Percentiles rank a stretch among this genome's conserved stretches.
These are phyloP conservation scores for Dactylellina sp. DNA, from an alignment of 2,329 filamentous ascomycete species.

Conservation along the genomic window DNA sequence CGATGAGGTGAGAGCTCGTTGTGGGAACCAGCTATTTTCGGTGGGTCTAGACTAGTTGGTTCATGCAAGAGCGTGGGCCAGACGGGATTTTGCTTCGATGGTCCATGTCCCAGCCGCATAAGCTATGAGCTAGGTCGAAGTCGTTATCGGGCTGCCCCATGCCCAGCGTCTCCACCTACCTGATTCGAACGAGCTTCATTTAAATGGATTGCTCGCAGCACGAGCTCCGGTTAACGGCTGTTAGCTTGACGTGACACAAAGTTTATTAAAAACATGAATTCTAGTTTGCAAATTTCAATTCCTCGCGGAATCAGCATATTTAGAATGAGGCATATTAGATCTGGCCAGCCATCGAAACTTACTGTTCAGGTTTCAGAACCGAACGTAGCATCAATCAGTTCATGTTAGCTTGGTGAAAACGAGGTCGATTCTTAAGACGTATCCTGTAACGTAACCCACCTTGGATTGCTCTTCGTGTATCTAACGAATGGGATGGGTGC, in stretches of 20 bases:
- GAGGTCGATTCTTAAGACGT: no score
- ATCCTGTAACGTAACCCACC: no score
- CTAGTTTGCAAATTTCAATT: conserved; percentile 17
- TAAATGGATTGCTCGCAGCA: neutral
- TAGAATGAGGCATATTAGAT: no score
- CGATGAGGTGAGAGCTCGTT: neutral
- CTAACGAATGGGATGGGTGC: no score
- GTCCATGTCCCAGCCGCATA: neutral
- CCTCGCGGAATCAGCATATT: conserved; percentile 29
- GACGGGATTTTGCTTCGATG: conserved; percentile 5
- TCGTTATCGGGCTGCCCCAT: conserved; percentile 4
- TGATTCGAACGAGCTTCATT: neutral
- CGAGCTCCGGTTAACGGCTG: conserved; percentile 5
- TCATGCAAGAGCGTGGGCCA: neutral
- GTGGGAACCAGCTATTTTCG: neutral
- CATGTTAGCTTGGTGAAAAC: neutral
- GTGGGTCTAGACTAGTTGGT: conserved; percentile 21
- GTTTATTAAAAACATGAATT: conserved; percentile 34
- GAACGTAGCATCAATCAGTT: no score
- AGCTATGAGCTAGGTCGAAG: neutral
- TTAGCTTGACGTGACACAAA: conserved; percentile 14
- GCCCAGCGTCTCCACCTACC: conserved; percentile 16
- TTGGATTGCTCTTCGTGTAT: no score
- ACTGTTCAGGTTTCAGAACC: no score
- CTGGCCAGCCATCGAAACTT: no score